phyloP scores from a whole-genome alignment of 1,139 yeast genomes.

The Suhomyces kunorum region DNA sequence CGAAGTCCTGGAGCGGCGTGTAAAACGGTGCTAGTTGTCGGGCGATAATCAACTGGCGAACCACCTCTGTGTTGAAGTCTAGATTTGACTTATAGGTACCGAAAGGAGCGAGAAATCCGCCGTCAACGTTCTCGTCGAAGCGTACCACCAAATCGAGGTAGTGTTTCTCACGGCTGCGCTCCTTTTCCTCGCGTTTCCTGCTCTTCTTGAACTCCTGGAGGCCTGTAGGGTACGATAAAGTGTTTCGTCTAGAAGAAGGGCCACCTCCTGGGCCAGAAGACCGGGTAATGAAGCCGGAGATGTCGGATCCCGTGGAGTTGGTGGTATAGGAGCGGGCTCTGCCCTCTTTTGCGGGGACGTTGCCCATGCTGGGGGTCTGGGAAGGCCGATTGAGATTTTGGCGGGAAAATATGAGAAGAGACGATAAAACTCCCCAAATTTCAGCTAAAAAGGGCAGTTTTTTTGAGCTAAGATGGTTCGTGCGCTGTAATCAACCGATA shows the following conservation, averaged over 20 bases:
- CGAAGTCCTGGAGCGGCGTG: conserved; percentile 83
- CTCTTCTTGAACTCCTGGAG: conserved; percentile 26
- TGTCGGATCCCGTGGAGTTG: conserved; percentile 12
- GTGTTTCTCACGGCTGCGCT: conserved; percentile 52
- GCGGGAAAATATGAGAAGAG: no score
- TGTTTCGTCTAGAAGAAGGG: conserved; percentile 19
- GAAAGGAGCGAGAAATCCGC: conserved; percentile 81
- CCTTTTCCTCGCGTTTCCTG: conserved; percentile 52
- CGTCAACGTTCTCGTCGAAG: conserved; percentile 66
- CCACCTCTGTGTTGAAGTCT: conserved; percentile 73
- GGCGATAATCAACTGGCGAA: conserved; percentile 57
- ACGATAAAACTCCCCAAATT: no score
- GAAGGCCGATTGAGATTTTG: neutral
- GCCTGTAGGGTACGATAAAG: conserved; percentile 20
- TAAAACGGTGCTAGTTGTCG: conserved; percentile 86
- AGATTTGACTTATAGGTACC: conserved; percentile 79
- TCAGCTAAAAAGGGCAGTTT: neutral
- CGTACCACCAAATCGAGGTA: conserved; percentile 58
- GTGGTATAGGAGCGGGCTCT: conserved; percentile 29
- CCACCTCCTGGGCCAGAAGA: conserved; percentile 7
- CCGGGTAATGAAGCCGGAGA: conserved; percentile 15
- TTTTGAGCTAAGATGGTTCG: no score
- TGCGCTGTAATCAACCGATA: no score
- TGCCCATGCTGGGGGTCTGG: conserved; percentile 45
- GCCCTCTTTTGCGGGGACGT: conserved; percentile 59